A percentile compares a stretch with the other conserved stretches of the same genome.
These are phyloP conservation scores for Ceratobasidium sp. DNA, from an alignment of 1,284 basidiomycete species.

Conservation along the genomic window DNA sequence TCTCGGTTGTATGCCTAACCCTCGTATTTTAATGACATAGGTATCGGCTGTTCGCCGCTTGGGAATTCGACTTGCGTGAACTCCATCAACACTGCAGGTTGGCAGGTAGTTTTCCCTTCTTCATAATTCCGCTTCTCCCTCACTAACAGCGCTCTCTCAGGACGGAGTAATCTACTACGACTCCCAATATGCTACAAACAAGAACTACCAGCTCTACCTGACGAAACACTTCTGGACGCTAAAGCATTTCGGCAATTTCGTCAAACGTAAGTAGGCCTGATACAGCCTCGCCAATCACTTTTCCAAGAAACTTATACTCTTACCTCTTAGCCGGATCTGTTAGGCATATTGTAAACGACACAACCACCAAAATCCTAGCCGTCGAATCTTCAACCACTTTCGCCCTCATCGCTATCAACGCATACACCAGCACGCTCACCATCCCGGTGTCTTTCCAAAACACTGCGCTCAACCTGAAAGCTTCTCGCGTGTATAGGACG, in stretches of 20 bases:
- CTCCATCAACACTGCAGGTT: slow-evolving; percentile 46
- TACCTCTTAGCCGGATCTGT: slow-evolving; percentile 16
- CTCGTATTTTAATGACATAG: neutral
- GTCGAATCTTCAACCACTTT: slow-evolving; percentile 30
- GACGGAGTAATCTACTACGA: slow-evolving; percentile 48
- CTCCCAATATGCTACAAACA: slow-evolving; percentile 46
- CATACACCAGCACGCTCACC: slow-evolving; percentile 13
- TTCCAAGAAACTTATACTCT: neutral
- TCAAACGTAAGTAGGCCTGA: slow-evolving; percentile 27
- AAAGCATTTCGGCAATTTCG: slow-evolving; percentile 40
- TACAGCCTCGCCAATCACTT: neutral
- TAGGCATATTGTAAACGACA: slow-evolving; percentile 22
- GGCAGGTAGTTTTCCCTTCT: slow-evolving; percentile 47
- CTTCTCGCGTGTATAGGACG: slow-evolving; percentile 24
- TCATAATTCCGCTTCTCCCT: neutral
- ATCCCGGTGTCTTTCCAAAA: slow-evolving; percentile 38
- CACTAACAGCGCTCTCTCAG: slow-evolving; percentile 2
- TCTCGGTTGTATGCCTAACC: neutral
- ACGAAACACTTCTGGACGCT: slow-evolving; percentile 41
- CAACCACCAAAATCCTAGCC: slow-evolving; percentile 20
- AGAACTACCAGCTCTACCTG: slow-evolving; percentile 24
- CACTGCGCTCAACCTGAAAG: slow-evolving; percentile 4
- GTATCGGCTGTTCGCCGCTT: slow-evolving; percentile 49
- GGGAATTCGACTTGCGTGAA: slow-evolving; percentile 44
- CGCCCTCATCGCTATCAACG: slow-evolving; percentile 31